Conservation (phyloP, 768 basidiomycete species). For the Podaxis mareebaensis region DNA sequence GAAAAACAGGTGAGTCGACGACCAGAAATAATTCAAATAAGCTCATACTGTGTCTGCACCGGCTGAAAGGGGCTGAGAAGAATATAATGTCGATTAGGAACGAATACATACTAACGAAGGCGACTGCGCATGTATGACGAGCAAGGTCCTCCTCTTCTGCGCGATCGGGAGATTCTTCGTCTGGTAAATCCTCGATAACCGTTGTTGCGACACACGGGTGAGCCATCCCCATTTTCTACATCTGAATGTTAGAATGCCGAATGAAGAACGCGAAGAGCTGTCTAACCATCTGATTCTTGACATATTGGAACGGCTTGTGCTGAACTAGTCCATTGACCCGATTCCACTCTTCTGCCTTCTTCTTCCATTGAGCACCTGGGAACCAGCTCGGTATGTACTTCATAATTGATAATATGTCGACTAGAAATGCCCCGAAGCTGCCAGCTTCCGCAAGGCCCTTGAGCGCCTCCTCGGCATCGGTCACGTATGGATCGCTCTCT, state of each 20-base stretch:
- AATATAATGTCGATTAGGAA: neutral
- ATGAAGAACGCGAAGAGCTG: neutral
- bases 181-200: slow-evolving; percentile 11
- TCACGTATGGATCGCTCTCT: slow-evolving; percentile 34
- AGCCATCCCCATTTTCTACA: slow-evolving; percentile 4
- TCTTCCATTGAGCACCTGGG: neutral
- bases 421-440: slow-evolving; percentile 26
- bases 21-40: too few species aligned
- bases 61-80: neutral
- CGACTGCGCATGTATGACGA: slow-evolving; percentile 5
- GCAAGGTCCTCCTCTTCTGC: slow-evolving; percentile 7
- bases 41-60: slow-evolving; percentile 17
- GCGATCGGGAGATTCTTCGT: slow-evolving; percentile 5
- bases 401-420: slow-evolving; percentile 1
- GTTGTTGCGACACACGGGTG: slow-evolving; percentile 10
- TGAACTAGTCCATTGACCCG: neutral
- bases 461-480: slow-evolving; percentile 32
- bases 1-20: neutral
- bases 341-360: neutral
- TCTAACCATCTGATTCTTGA: slow-evolving; percentile 5
- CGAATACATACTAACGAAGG: slow-evolving; percentile 11
- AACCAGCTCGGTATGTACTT: slow-evolving; percentile 3
- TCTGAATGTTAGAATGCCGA: neutral
- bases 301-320: neutral
- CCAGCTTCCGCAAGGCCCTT: slow-evolving; percentile 30